Evolutionary conservation across 2,329 filamentous ascomycete species (phyloP).

Genomic region (Trematosphaeria pertusa): DNA sequence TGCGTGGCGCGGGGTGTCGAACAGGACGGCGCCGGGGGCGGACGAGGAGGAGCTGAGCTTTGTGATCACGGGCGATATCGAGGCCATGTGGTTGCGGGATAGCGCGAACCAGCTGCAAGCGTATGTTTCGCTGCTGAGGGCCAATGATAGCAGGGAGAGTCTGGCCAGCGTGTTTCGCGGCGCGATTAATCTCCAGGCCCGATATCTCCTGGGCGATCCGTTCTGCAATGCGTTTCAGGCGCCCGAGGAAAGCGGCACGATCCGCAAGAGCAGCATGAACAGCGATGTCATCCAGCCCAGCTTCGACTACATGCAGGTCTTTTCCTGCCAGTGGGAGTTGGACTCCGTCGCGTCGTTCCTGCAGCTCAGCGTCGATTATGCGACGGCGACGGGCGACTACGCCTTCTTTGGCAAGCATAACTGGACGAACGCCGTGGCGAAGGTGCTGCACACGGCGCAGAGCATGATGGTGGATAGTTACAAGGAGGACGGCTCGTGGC

Average conservation of each 20-base stretch:
- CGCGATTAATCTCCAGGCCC: conserved; percentile 73
- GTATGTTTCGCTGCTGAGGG: conserved; percentile 65
- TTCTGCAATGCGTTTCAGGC: conserved; percentile 63
- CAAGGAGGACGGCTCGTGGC: conserved; percentile 51
- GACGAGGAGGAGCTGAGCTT: conserved; percentile 67
- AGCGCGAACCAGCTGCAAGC: conserved; percentile 74
- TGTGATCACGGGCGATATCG: conserved; percentile 65
- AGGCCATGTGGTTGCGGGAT: conserved; percentile 62
- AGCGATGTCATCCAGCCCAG: conserved; percentile 52
- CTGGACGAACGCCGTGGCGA: conserved; percentile 55
- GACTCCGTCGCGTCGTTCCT: conserved; percentile 60
- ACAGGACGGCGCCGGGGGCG: conserved; percentile 47
- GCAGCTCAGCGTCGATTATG: conserved; percentile 56
- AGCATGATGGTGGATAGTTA: conserved; percentile 58
- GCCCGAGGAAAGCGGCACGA: conserved; percentile 54
- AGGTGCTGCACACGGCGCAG: conserved; percentile 51
- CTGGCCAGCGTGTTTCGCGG: conserved; percentile 72
- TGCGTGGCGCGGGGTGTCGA: conserved; percentile 67
- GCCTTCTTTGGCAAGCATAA: conserved; percentile 55
- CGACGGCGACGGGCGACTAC: conserved; percentile 53
- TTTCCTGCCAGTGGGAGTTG: conserved; percentile 62
- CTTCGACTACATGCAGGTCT: conserved; percentile 55
- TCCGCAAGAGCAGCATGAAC: conserved; percentile 44
- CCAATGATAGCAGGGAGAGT: conserved; percentile 53
- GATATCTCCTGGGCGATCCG: conserved; percentile 68